These are phyloP conservation scores for Calonectria henricotiae DNA, from an alignment of 2,329 filamentous ascomycete species.

Conservation along the genomic window DNA sequence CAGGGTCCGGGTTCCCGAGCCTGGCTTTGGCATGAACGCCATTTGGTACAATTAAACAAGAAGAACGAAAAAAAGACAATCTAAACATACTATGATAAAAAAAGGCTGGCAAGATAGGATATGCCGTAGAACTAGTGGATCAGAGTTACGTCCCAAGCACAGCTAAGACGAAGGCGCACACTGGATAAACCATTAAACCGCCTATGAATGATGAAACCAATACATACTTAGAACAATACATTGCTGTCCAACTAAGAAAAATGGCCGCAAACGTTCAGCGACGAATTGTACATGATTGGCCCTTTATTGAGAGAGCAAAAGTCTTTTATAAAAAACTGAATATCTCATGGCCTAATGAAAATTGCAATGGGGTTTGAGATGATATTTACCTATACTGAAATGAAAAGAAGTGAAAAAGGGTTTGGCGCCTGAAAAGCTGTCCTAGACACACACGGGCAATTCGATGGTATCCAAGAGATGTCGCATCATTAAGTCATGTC, in stretches of 20 bases:
- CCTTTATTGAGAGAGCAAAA: neutral
- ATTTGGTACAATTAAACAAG: slow-evolving; percentile 78
- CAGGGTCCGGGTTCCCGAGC: slow-evolving; percentile 83
- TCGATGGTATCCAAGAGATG: slow-evolving; percentile 6
- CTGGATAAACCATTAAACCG: neutral
- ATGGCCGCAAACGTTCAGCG: neutral
- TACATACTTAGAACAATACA: neutral
- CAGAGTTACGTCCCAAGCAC: neutral
- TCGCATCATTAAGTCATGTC: slow-evolving; percentile 18
- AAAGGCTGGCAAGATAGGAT: neutral
- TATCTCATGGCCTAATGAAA: neutral
- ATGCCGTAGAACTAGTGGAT: neutral
- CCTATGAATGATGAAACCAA: slow-evolving; percentile 1
- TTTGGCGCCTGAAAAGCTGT: neutral
- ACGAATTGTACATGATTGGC: too few relatives aligned
- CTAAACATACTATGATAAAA: slow-evolving; percentile 8
- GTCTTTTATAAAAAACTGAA: neutral
- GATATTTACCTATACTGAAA: neutral
- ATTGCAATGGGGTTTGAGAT: neutral
- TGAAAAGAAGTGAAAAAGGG: neutral
- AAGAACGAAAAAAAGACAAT: neutral
- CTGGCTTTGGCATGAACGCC: slow-evolving; percentile 97
- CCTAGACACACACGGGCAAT: neutral
- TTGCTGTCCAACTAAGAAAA: neutral
- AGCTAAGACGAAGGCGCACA: neutral